Conservation (phyloP, 2,329 filamentous ascomycete species). For the Amphichorda felina region DNA sequence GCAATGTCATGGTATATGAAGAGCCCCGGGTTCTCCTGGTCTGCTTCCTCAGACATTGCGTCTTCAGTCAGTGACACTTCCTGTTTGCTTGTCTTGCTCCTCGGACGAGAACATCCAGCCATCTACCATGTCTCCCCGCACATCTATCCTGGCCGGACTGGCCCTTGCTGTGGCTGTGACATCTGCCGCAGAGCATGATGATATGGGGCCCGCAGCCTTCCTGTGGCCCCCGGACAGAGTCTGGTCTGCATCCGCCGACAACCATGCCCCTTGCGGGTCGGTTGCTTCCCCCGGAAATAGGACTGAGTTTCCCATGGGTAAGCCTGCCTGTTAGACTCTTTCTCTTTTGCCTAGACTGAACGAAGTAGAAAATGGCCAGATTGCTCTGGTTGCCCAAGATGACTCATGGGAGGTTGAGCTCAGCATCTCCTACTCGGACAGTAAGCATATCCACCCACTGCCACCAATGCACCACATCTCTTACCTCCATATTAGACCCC, state of each 20-base stretch:
- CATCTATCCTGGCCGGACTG: neutral
- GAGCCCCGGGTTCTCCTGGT: too few relatives aligned
- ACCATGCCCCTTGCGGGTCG: slow-evolving; percentile 45
- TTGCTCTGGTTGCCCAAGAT: slow-evolving; percentile 44
- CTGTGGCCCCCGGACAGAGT: slow-evolving; percentile 47
- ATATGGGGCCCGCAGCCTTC: slow-evolving; percentile 44
- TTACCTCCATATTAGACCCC: slow-evolving; percentile 18
- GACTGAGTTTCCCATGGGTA: slow-evolving; percentile 44
- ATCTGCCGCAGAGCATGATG: slow-evolving; percentile 6
- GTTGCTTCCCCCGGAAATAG: slow-evolving; percentile 31
- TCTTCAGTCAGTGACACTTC: too few relatives aligned
- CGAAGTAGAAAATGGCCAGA: slow-evolving; percentile 34
- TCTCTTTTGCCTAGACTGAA: neutral
- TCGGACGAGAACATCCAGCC: neutral
- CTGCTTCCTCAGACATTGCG: too few relatives aligned
- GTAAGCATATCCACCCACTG: slow-evolving; percentile 18
- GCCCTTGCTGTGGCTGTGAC: neutral
- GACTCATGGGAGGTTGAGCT: slow-evolving; percentile 43
- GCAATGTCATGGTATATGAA: too few relatives aligned
- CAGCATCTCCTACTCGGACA: slow-evolving; percentile 36
- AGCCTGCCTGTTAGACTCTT: slow-evolving; percentile 7
- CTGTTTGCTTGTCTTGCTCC: neutral
- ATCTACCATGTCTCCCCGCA: neutral
- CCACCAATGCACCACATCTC: neutral
- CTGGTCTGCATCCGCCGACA: slow-evolving; percentile 43